phyloP scores from a whole-genome alignment of 2,329 filamentous ascomycete genomes.

The Colletotrichum ledebouriae region DNA sequence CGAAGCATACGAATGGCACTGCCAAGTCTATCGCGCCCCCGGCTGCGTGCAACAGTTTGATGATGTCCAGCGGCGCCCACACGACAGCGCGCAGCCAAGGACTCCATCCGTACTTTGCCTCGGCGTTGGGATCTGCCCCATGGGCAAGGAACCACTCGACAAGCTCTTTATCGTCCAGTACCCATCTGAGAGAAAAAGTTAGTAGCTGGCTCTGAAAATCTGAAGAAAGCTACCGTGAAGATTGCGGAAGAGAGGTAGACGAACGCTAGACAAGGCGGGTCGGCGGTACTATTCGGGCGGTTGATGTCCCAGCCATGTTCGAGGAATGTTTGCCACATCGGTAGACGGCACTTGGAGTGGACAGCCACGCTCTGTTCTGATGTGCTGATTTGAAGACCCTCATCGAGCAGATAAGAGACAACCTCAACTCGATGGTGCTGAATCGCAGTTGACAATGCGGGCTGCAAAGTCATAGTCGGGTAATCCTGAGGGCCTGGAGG shows the following conservation, averaged over 20 bases:
- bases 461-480: background rate
- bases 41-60: background rate
- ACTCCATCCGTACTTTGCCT: slow-evolving; percentile 6
- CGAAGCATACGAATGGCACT: background rate
- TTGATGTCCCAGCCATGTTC: slow-evolving; percentile 2
- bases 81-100: slow-evolving; percentile 3
- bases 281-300: background rate
- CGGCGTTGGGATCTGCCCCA: slow-evolving; percentile 1
- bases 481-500: background rate
- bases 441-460: background rate
- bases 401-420: background rate
- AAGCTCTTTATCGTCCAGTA: background rate
- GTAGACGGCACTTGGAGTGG: background rate
- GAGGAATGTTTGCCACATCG: background rate
- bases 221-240: background rate
- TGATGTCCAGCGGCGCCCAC: background rate
- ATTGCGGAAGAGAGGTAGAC: background rate
- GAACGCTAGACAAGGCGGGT: background rate
- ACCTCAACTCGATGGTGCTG: background rate
- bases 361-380: background rate
- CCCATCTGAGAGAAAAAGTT: background rate
- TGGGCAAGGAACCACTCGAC: slow-evolving; percentile 2
- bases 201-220: background rate
- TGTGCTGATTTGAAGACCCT: background rate
- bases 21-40: background rate